These are phyloP conservation scores for Metschnikowia picachoensis DNA, from an alignment of 805 yeast genomes.

Conservation along the genomic window DNA sequence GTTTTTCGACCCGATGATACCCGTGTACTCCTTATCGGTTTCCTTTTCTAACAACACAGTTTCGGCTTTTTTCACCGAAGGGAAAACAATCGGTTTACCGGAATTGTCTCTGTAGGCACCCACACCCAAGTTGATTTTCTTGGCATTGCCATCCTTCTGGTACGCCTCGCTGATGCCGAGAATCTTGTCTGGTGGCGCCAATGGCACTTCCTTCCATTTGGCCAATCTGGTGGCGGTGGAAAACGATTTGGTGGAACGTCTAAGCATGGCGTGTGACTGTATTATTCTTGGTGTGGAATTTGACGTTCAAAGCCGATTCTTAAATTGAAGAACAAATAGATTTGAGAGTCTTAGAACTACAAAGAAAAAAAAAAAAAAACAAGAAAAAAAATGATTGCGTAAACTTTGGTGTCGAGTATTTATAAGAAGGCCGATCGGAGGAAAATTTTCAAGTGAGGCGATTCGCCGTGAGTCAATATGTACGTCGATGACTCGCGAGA, in stretches of 20 bases:
- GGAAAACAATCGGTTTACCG: slow-evolving; percentile 88
- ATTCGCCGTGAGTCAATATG: slow-evolving; percentile 12
- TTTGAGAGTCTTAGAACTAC: not conserved
- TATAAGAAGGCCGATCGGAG: slow-evolving; percentile 10
- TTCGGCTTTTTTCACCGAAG: slow-evolving; percentile 69
- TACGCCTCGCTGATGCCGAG: slow-evolving; percentile 74
- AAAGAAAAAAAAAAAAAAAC: not conserved
- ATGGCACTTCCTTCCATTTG: slow-evolving; percentile 36
- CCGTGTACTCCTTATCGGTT: slow-evolving; percentile 79
- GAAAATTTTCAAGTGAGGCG: slow-evolving; percentile 8
- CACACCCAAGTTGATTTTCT: slow-evolving; percentile 66
- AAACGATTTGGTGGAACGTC: slow-evolving; percentile 17
- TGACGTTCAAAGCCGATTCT: not conserved
- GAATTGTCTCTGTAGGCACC: slow-evolving; percentile 91
- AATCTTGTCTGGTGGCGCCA: slow-evolving; percentile 82
- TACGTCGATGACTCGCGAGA: slow-evolving; percentile 11
- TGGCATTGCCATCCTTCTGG: slow-evolving; percentile 57
- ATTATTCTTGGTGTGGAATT: not conserved
- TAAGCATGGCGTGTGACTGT: slow-evolving; percentile 13
- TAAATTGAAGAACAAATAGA: not conserved
- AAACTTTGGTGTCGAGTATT: not conserved
- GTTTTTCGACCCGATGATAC: slow-evolving; percentile 72
- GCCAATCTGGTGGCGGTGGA: slow-evolving; percentile 18
- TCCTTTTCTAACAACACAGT: slow-evolving; percentile 42
- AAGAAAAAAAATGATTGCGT: not conserved